A percentile compares a stretch with the other conserved stretches of the same genome.
These are phyloP conservation scores for Cercis canadensis DNA, from an alignment of 306 rosid genomes.

Conservation along the genomic window DNA sequence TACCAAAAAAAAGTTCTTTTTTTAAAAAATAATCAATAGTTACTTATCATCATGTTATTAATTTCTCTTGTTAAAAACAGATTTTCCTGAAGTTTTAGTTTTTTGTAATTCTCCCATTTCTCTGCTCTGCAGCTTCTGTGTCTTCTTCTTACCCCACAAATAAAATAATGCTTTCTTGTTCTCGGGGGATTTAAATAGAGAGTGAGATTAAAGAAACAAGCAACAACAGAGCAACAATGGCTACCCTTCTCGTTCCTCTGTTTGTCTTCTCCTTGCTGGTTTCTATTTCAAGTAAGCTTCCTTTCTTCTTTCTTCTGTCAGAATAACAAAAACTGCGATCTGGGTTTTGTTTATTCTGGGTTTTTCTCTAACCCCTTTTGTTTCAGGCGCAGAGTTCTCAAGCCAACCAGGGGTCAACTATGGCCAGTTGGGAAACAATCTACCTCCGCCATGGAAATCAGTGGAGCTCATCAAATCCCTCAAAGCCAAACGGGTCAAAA, in stretches of 20 bases:
- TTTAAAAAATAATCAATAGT: too few relatives aligned
- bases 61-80: too few relatives aligned
- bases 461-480: slow-evolving; percentile 58
- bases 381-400: slow-evolving; percentile 57
- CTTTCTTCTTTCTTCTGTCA: background rate
- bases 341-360: background rate
- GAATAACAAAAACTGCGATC: background rate
- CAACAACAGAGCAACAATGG: slow-evolving; percentile 18
- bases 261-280: slow-evolving; percentile 42
- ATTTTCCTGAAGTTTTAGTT: too few relatives aligned
- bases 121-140: too few relatives aligned
- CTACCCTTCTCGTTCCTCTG: slow-evolving; percentile 32
- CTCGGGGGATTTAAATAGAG: background rate
- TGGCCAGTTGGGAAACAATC: slow-evolving; percentile 79
- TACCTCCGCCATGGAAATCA: slow-evolving; percentile 58
- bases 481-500: slow-evolving; percentile 65
- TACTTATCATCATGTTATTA: too few relatives aligned
- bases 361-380: background rate
- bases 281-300: slow-evolving; percentile 48
- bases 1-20: too few relatives aligned
- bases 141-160: too few relatives aligned
- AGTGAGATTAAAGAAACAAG: background rate
- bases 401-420: slow-evolving; percentile 64
- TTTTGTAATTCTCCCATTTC: too few relatives aligned
- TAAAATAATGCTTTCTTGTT: too few relatives aligned